Base-by-base conservation (phyloP, 2,329 filamentous ascomycete genomes). In the Pseudocercospora cruenta region DNA sequence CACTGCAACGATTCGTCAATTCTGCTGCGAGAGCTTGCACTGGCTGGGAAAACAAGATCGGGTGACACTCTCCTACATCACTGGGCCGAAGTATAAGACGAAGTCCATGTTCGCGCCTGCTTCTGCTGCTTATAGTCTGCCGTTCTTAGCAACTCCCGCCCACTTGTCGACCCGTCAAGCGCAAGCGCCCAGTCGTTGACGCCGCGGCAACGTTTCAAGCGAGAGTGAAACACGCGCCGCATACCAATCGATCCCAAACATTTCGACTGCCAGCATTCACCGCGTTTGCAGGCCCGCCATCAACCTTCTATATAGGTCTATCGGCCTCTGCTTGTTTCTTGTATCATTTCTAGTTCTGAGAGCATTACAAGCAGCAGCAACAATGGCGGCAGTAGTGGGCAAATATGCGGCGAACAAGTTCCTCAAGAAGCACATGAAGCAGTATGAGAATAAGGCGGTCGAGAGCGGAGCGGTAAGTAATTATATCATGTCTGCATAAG, bases 331-430 rank as follows among this genome's bases (percentile, higher is more conserved):
- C 66, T 2, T 16, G 39, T 5, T 64, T 31, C 28, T 33, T 5
- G 14, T 33, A 63, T 16, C 19, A 55, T 39, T 39, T 22, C 36
- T 55, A 43, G 7, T 9, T 28, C 10, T n/a, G 49, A 62, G 39
- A 26, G 24, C 45, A 36, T 45, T 39, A 12, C 22, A 31, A 61
- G 57, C 54, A 36, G 31, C 43, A 61, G 60, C 68, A 69, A 77
- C 64, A 73, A 84, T 84, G 82, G 79, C 82, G 54, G 74, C 75
- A 62, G 72, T 76, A 58, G 76, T 84, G 36, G 82, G 79, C 64
- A 84, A 84, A 70, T 83, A 81, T 73, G 82, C 82, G 8, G 82
- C 82, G 49, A 82, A 82, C 75, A 83, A 84, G 77, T 75, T 84
- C 69, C 75, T 84, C 66, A 72, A 75, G 54, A 80, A 78, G 67